Evolutionary conservation across 2,329 filamentous ascomycete species (phyloP).

Genomic region (Apiospora hydei): DNA sequence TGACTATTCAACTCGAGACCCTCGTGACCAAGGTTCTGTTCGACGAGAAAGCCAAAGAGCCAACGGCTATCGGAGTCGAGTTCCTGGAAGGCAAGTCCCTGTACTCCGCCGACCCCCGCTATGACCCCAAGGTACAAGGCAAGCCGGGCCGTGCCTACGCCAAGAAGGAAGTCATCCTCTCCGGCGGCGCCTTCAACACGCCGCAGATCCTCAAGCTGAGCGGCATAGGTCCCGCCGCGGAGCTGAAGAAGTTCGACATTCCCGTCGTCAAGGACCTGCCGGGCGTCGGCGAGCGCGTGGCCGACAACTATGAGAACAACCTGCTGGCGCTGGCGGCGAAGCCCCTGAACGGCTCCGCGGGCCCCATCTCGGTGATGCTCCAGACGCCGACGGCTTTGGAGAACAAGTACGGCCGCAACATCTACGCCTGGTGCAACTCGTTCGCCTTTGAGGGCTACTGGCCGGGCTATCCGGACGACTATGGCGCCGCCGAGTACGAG

Average conservation of each 20-base stretch:
- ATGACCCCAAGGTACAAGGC: constrained; percentile 41
- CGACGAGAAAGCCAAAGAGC: constrained; percentile 33
- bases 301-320: constrained; percentile 51
- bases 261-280: constrained; percentile 52
- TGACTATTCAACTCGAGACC: constrained; percentile 45
- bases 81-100: constrained; percentile 40
- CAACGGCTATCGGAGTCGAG: constrained; percentile 40
- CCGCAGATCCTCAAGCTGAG: constrained; percentile 60
- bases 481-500: constrained; percentile 42
- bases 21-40: constrained; percentile 40
- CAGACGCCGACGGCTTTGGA: constrained; percentile 40
- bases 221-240: constrained; percentile 53
- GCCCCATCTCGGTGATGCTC: constrained; percentile 41
- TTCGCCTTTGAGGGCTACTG: constrained; percentile 43
- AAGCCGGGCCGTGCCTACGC: constrained; percentile 36
- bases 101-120: constrained; percentile 44
- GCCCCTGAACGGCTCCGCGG: constrained; percentile 36
- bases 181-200: constrained; percentile 57
- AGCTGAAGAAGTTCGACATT: constrained; percentile 54
- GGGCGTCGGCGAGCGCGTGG: constrained; percentile 59
- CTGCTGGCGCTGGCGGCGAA: constrained; percentile 37
- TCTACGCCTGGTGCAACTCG: constrained; percentile 40
- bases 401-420: constrained; percentile 34
- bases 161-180: constrained; percentile 55
- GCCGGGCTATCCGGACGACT: constrained; percentile 42